Conservation (phyloP, 345 rosid species). For the Eucalyptus polybractea region DNA sequence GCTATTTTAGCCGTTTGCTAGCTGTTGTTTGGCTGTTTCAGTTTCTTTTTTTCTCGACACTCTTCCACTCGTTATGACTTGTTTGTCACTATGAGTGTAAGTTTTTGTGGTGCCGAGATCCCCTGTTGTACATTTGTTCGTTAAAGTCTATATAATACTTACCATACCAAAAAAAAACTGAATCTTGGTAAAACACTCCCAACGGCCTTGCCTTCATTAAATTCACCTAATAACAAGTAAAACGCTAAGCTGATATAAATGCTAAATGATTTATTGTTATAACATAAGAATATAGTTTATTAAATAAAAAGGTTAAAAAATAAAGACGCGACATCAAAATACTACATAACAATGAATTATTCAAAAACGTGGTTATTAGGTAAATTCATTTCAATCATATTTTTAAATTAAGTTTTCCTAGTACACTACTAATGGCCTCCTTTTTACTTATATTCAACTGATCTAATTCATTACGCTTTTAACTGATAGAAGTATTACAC, state of each 20-base stretch:
- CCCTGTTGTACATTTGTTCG: too few species aligned
- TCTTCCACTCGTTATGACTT: too few species aligned
- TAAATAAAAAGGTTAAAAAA: not conserved
- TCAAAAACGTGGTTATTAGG: not conserved
- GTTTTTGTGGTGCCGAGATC: too few species aligned
- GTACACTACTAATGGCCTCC: not conserved
- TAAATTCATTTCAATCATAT: not conserved
- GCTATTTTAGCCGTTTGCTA: too few species aligned
- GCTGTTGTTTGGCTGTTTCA: too few species aligned
- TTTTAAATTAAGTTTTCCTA: not conserved
- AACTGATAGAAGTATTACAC: not conserved
- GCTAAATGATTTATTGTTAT: not conserved
- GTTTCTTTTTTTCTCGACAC: too few species aligned
- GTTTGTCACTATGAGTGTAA: too few species aligned
- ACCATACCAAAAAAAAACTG: too few species aligned
- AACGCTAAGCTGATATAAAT: not conserved
- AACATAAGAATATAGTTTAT: not conserved
- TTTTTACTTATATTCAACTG: not conserved
- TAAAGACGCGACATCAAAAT: not conserved
- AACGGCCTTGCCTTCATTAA: not conserved
- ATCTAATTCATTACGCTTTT: not conserved
- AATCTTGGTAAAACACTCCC: not conserved
- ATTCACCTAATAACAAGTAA: not conserved
- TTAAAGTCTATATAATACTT: too few species aligned
- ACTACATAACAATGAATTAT: not conserved